Base-by-base conservation (phyloP, 345 rosid genomes). In the Acer campestre region DNA sequence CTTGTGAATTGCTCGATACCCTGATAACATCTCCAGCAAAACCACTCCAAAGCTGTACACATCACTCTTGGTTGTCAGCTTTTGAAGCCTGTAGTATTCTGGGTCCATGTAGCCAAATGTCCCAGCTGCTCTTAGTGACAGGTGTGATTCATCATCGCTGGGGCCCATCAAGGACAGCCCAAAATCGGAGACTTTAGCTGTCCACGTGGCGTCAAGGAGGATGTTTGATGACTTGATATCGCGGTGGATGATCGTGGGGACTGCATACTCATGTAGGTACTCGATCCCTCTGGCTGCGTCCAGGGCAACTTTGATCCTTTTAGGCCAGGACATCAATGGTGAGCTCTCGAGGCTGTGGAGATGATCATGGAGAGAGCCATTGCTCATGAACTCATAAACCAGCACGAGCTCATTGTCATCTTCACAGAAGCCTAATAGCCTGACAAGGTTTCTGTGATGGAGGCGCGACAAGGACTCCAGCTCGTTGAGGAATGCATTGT, bases 161-260 rank as follows among this genome's bases (percentile, higher is more conserved):
- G 97, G 97, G 29, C 93, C 92, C 82, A 85, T 81, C 53, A 89
- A 79, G 8, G 96, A 94, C 3, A 94, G 89, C 1, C 98, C 96
- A 2, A 94, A 94, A 82, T 94, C 97, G 0, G 97, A 92, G 4
- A 94, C 93, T 68, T 91, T 94, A 22, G 97, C 93, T 0, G 79
- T 83, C 93, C 97, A 89, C 2, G 11, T 62, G 59, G 74, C 67
- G 70, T 91, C 89, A 0, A 94, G 87, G 13, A 94, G 78, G 16
- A 94, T 91, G 86, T 94, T 94, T 0, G 98, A 89, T 1, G 96
- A 85, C 81, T 94, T 94, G 61, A 94, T 91, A 73, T 94, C 98
- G 1, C 98, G 93, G 81, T 94, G 98, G 38, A 94, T 94, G 83
- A 92, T 75, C 0, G 86, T 82, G 16, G 98, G 97, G 11, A 85